Evolutionary conservation across 2,329 filamentous ascomycete genomes (phyloP), one percentile per base, ranked within the genome.

Genomic region (Ophidiomyces ophidiicola): DNA sequence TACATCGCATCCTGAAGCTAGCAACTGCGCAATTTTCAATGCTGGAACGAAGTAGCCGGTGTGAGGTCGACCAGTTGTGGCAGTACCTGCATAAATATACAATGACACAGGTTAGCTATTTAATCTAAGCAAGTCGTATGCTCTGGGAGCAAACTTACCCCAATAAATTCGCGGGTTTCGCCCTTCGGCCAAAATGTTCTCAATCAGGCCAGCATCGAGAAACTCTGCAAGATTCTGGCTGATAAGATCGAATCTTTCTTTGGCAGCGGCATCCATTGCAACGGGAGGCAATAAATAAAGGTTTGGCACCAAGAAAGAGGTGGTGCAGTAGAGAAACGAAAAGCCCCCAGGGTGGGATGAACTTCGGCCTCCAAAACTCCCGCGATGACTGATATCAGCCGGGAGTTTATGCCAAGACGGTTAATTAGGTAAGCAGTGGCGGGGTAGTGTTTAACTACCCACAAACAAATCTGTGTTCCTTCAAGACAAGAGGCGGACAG

Each of bases 51-150:
- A 82, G 71, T 93, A 93, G 50, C 82, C 85, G 56, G 76, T 82
- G 60, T 93, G 85, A 41, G 84, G 84, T 41, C 80, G 72, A 14
- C 84, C 84, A 1, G 83, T 90, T 19, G 83, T 84, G 15, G 82
- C 83, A 32, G 82, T 88, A 74, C 75, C 82, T 83, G 82, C 90
- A 74, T 90, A 92, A 19, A n/a, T n/a, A n/a, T n/a, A n/a, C n/a
- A n/a, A n/a, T n/a, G n/a, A n/a, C n/a, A n/a, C n/a, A n/a, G n/a
- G n/a, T n/a, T n/a, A n/a, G n/a, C n/a, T n/a, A n/a, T n/a, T n/a
- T n/a, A n/a, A n/a, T n/a, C n/a, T n/a, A n/a, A n/a, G n/a, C n/a
- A n/a, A n/a, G n/a, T n/a, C n/a, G n/a, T n/a, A n/a, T n/a, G n/a
- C n/a, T n/a, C n/a, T n/a, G n/a, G n/a, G n/a, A n/a, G n/a, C n/a